Percentiles rank a stretch among this genome's conserved stretches.
These are phyloP conservation scores for Populus trichocarpa DNA, from an alignment of 441 rosid species.

Conservation along the genomic window DNA sequence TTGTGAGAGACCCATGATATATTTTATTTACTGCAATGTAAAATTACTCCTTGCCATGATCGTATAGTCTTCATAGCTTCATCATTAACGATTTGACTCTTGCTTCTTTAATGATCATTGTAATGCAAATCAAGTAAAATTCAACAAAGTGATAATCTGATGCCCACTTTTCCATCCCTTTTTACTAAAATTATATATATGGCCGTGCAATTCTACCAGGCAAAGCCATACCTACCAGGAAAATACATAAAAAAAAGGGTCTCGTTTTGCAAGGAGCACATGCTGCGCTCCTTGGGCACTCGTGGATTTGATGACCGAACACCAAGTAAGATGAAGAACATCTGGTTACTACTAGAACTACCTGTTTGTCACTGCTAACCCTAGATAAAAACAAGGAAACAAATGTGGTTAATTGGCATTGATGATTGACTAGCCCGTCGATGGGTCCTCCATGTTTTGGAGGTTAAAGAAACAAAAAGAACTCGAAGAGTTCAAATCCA, in stretches of 20 bases:
- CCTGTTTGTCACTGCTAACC: background rate
- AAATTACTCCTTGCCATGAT: background rate
- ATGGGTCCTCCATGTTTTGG: constrained; percentile 7
- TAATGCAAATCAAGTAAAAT: background rate
- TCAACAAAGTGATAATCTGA: background rate
- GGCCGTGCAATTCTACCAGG: background rate
- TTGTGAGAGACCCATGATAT: background rate
- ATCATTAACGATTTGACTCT: background rate
- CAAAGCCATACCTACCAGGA: background rate
- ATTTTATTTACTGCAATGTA: background rate
- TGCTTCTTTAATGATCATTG: background rate
- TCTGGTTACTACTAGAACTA: no score
- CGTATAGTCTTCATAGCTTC: background rate
- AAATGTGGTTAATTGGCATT: background rate
- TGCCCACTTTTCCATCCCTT: background rate
- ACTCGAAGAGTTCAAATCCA: background rate
- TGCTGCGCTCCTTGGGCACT: background rate
- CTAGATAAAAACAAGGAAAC: background rate
- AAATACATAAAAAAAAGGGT: background rate
- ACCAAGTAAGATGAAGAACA: background rate
- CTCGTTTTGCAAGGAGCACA: background rate
- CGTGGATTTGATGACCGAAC: background rate
- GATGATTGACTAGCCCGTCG: constrained; percentile 10
- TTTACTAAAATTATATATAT: background rate
- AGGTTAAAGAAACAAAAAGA: constrained; percentile 18